These are phyloP conservation scores for Hawksworthiomyces lignivorus DNA, from an alignment of 2,329 filamentous ascomycete genomes.

Conservation along the genomic window DNA sequence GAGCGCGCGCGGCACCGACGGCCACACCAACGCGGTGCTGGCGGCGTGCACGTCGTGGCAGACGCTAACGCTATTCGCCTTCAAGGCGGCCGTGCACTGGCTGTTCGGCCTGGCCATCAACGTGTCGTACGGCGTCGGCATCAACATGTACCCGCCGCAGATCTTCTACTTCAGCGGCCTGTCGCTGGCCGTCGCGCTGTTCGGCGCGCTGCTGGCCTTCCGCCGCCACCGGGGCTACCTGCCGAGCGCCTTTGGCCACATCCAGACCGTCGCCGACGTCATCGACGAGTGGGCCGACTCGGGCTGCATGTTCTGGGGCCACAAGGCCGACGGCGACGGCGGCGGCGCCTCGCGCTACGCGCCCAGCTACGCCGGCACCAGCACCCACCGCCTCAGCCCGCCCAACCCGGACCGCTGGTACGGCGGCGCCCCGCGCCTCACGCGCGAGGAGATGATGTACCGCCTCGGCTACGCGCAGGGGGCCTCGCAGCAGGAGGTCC, in stretches of 20 bases:
- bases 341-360: slow-evolving; percentile 2
- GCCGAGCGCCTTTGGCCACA: slow-evolving; percentile 23
- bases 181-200: slow-evolving; percentile 18
- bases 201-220: slow-evolving; percentile 18
- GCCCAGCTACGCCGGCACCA: slow-evolving; percentile 15
- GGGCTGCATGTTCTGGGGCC: slow-evolving; percentile 21
- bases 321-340: slow-evolving; percentile 12
- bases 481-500: too few relatives aligned
- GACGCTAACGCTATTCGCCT: slow-evolving; percentile 21
- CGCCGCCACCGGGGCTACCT: slow-evolving; percentile 17
- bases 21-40: slow-evolving; percentile 20
- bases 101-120: slow-evolving; percentile 24
- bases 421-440: slow-evolving; percentile 8
- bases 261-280: slow-evolving; percentile 25
- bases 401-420: slow-evolving; percentile 11
- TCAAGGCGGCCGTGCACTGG: slow-evolving; percentile 25
- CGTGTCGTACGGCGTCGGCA: slow-evolving; percentile 20
- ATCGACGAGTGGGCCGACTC: slow-evolving; percentile 23
- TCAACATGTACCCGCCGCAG: slow-evolving; percentile 24
- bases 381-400: slow-evolving; percentile 10
- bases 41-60: slow-evolving; percentile 22
- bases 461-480: too few relatives aligned
- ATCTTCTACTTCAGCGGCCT: slow-evolving; percentile 23
- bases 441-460: not conserved
- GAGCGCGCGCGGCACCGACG: slow-evolving; percentile 18